These are phyloP conservation scores for Alternaria ethzedia DNA, from an alignment of 2,329 filamentous ascomycete species.

Conservation along the genomic window DNA sequence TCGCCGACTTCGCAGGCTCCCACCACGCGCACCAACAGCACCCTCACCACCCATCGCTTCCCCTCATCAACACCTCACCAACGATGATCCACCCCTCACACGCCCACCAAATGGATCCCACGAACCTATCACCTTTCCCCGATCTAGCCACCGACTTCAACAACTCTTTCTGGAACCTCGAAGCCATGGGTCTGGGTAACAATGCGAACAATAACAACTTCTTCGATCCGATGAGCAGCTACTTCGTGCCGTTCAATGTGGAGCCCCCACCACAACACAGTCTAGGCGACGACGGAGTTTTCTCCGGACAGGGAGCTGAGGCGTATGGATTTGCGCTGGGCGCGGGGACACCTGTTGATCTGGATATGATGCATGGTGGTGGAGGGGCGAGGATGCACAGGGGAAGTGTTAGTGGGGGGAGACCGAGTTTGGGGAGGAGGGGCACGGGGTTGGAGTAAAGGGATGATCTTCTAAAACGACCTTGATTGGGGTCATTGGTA, in stretches of 20 bases:
- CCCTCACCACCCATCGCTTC: constrained; percentile 41
- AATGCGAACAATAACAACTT: constrained; percentile 32
- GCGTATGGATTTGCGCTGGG: constrained; percentile 18
- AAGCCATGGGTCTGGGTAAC: constrained; percentile 34
- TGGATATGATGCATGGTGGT: constrained; percentile 18
- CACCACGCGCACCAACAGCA: constrained; percentile 49
- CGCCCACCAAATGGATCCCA: constrained; percentile 37
- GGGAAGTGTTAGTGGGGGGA: constrained; percentile 3
- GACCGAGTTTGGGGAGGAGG: background rate
- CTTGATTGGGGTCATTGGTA: background rate
- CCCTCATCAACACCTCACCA: constrained; percentile 46
- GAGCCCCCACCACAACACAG: constrained; percentile 64
- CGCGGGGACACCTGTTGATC: constrained; percentile 14
- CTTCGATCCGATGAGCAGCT: constrained; percentile 66
- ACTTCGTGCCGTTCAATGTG: constrained; percentile 94
- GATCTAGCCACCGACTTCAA: constrained; percentile 42
- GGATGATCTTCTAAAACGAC: background rate
- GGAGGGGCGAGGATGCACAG: background rate
- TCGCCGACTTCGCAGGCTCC: constrained; percentile 56
- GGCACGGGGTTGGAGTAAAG: constrained; percentile 11
- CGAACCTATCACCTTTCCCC: constrained; percentile 37
- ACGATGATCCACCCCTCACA: constrained; percentile 36
- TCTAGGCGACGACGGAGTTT: constrained; percentile 47
- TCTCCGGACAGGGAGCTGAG: constrained; percentile 22
- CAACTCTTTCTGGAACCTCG: constrained; percentile 43